Percentiles rank a stretch among this genome's conserved stretches.
Evolutionary conservation across 768 basidiomycete genomes (phyloP).

Genomic region (Kwoniella mangroviensis): DNA sequence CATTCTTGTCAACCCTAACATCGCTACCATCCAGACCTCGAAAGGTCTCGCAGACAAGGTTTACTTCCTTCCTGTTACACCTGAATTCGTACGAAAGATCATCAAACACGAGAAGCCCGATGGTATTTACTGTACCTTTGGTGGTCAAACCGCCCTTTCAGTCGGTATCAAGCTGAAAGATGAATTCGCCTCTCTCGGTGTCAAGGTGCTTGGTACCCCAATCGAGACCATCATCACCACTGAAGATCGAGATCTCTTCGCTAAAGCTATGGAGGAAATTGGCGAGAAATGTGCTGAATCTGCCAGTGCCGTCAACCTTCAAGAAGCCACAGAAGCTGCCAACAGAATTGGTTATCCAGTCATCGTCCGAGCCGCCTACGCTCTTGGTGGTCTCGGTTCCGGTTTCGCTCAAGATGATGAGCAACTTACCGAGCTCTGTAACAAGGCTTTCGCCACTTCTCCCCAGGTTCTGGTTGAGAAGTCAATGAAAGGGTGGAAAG

Average conservation of each 20-base stretch:
- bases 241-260: slow-evolving; percentile 93
- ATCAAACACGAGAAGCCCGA: slow-evolving; percentile 99
- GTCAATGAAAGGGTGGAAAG: slow-evolving; percentile 99
- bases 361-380: slow-evolving; percentile 95
- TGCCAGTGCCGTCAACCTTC: slow-evolving; percentile 78
- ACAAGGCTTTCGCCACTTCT: slow-evolving; percentile 94
- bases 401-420: slow-evolving; percentile 94
- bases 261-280: slow-evolving; percentile 90
- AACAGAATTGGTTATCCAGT: slow-evolving; percentile 87
- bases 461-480: slow-evolving; percentile 99
- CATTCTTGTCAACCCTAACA: slow-evolving; percentile 97
- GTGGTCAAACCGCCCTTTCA: slow-evolving; percentile 94
- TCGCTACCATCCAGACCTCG: slow-evolving; percentile 96
- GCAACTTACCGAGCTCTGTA: slow-evolving; percentile 85
- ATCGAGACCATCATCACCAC: slow-evolving; percentile 97
- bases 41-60: slow-evolving; percentile 99
- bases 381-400: slow-evolving; percentile 90
- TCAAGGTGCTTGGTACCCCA: slow-evolving; percentile 92
- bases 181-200: slow-evolving; percentile 86
- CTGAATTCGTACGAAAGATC: slow-evolving; percentile 96
- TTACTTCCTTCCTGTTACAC: slow-evolving; percentile 97
- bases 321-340: slow-evolving; percentile 84
- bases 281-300: slow-evolving; percentile 94
- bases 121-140: slow-evolving; percentile 98
- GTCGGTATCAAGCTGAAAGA: slow-evolving; percentile 98